Evolutionary conservation across 2,329 filamentous ascomycete species (phyloP).

Genomic region (Botryotinia convoluta): DNA sequence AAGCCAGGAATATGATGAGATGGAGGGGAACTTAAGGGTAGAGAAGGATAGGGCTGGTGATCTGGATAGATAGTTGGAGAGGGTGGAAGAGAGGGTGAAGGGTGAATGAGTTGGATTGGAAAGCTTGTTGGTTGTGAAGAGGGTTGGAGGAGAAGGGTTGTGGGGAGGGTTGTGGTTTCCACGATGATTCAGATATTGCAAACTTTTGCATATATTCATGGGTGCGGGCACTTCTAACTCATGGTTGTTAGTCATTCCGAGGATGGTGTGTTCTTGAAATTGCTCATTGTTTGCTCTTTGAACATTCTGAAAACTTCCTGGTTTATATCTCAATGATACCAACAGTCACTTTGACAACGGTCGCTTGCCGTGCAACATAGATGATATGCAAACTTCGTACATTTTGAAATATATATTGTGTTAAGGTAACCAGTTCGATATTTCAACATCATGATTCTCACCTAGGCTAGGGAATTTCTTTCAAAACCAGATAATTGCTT

Average conservation of each 20-base stretch:
- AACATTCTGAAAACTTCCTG: background rate
- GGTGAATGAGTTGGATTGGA: too few species aligned
- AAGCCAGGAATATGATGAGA: too few species aligned
- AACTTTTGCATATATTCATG: background rate
- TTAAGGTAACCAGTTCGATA: background rate
- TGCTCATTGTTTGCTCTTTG: background rate
- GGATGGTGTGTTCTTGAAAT: background rate
- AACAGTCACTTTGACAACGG: background rate
- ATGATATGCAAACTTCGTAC: background rate
- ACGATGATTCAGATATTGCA: background rate
- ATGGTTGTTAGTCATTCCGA: background rate
- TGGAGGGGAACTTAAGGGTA: too few species aligned
- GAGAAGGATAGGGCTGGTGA: too few species aligned
- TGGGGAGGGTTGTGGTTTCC: too few species aligned
- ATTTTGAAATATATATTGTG: background rate
- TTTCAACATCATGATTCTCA: background rate
- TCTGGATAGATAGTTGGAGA: too few species aligned
- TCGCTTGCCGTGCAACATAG: too few species aligned
- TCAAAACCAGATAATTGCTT: background rate
- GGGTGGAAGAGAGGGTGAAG: too few species aligned
- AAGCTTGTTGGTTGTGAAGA: too few species aligned
- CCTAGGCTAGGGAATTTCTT: too few species aligned
- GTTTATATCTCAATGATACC: background rate
- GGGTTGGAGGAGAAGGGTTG: too few species aligned
- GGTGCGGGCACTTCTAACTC: too few species aligned